Evolutionary conservation across 352 stramenopile genomes (phyloP).

Genomic region (Phytophthora fragariaefolia): DNA sequence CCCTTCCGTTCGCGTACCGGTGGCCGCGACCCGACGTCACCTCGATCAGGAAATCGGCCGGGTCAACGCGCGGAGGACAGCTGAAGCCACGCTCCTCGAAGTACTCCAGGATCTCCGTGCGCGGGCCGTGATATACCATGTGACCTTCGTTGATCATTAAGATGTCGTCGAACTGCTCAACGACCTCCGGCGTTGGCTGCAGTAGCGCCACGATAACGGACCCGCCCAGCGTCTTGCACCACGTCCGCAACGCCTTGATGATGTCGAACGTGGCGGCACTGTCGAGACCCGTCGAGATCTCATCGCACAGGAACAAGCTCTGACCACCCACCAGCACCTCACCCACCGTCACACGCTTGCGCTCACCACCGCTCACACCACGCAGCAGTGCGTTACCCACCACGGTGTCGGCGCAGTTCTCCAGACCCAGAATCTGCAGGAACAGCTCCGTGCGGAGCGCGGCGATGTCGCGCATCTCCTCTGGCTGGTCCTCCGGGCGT

Average conservation of each 20-base stretch:
- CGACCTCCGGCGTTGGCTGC: conserved; percentile 89
- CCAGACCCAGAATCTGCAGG: too few relatives aligned
- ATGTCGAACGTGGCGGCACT: conserved; percentile 91
- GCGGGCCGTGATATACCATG: conserved; percentile 93
- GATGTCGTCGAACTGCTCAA: conserved; percentile 96
- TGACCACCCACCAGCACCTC: conserved; percentile 45
- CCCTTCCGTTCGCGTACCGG: conserved; percentile 48
- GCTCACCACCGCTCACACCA: too few relatives aligned
- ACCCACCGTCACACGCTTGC: too few relatives aligned
- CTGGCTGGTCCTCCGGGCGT: conserved; percentile 53
- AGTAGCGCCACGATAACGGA: conserved; percentile 44
- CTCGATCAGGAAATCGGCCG: conserved; percentile 75
- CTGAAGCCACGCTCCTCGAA: conserved; percentile 84
- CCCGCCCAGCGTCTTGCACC: conserved; percentile 47
- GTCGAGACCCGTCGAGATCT: conserved; percentile 95
- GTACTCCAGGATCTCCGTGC: conserved; percentile 77
- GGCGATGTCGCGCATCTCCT: too few relatives aligned
- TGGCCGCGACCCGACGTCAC: conserved; percentile 61
- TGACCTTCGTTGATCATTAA: conserved; percentile 93
- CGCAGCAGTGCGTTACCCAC: too few relatives aligned
- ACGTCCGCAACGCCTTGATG: conserved; percentile 57
- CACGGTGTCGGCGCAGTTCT: too few relatives aligned
- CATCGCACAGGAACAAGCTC: conserved; percentile 88
- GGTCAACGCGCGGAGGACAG: conserved; percentile 66
- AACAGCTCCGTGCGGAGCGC: too few relatives aligned